Conservation (phyloP, 805 yeast genomes). For the Kodamaea leandrae region DNA sequence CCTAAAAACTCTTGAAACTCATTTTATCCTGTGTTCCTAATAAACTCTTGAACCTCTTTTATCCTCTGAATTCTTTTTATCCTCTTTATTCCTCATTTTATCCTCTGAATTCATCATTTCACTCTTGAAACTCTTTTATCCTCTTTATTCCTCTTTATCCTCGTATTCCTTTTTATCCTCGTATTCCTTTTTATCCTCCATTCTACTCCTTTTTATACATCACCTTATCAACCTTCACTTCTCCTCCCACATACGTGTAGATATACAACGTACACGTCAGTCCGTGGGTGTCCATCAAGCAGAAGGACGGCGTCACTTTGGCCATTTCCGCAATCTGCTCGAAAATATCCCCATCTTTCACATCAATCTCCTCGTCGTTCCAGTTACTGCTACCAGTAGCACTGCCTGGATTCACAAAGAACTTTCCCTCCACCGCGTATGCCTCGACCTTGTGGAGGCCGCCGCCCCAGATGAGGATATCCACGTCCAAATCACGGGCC, state of each 20-base stretch:
- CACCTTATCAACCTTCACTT: conserved; percentile 88
- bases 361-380: conserved; percentile 55
- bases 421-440: conserved; percentile 85
- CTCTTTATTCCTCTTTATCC: not conserved
- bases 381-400: conserved; percentile 87
- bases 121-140: not conserved
- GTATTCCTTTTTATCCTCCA: too few species aligned
- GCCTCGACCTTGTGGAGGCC: conserved; percentile 85
- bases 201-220: conserved; percentile 21
- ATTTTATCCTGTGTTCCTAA: too few species aligned
- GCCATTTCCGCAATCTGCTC: conserved; percentile 20
- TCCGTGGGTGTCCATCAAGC: conserved; percentile 83
- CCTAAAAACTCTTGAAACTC: too few species aligned
- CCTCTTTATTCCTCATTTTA: too few species aligned
- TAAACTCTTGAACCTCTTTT: too few species aligned
- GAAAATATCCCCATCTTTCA: conserved; percentile 31
- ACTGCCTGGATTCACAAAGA: conserved; percentile 95
- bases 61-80: too few species aligned
- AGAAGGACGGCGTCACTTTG: conserved; percentile 72
- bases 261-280: conserved; percentile 76
- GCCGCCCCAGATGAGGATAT: conserved; percentile 88
- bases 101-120: too few species aligned
- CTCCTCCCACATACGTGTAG: conserved; percentile 75
- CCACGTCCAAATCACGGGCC: conserved; percentile 91
- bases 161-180: too few species aligned